Conservation (phyloP, 1,284 basidiomycete genomes). For the Macrocystidia cucumis region DNA sequence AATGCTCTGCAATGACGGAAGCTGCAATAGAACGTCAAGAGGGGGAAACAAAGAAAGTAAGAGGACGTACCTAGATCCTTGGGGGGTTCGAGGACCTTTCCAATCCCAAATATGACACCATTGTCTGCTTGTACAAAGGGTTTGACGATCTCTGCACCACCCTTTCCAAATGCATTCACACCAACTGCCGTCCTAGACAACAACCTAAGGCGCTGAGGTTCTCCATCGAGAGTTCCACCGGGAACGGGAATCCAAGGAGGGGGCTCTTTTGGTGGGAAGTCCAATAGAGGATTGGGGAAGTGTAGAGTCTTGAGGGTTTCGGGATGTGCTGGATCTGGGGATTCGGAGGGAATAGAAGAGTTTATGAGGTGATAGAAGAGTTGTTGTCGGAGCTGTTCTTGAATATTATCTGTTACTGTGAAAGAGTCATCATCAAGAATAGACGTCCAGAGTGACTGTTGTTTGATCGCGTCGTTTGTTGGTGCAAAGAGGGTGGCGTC, state of each 20-base stretch:
- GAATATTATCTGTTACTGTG: conserved; percentile 69
- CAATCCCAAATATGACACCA: conserved; percentile 74
- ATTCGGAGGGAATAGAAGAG: conserved; percentile 55
- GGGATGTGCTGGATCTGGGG: conserved; percentile 30
- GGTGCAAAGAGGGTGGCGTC: conserved; percentile 90
- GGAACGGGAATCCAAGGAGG: conserved; percentile 84
- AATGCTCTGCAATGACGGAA: conserved; percentile 45
- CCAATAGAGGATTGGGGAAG: conserved; percentile 58
- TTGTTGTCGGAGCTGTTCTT: conserved; percentile 80
- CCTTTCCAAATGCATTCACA: conserved; percentile 65
- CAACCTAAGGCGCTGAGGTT: conserved; percentile 78
- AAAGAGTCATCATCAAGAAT: conserved; percentile 30
- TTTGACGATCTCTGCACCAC: conserved; percentile 59
- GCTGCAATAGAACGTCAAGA: conserved; percentile 30
- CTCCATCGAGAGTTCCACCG: conserved; percentile 73
- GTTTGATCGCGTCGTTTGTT: conserved; percentile 83
- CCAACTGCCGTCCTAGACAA: conserved; percentile 52
- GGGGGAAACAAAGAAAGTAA: conserved; percentile 4
- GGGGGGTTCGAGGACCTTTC: conserved; percentile 73
- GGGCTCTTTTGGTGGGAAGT: conserved; percentile 66
- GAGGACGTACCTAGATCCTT: conserved; percentile 56
- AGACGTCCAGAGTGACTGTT: conserved; percentile 43
- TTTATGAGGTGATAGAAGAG: conserved; percentile 95
- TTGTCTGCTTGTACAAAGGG: conserved; percentile 54
- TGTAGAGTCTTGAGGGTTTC: conserved; percentile 58